Conservation (phyloP, 768 basidiomycete species). For the Trametes punicea region DNA sequence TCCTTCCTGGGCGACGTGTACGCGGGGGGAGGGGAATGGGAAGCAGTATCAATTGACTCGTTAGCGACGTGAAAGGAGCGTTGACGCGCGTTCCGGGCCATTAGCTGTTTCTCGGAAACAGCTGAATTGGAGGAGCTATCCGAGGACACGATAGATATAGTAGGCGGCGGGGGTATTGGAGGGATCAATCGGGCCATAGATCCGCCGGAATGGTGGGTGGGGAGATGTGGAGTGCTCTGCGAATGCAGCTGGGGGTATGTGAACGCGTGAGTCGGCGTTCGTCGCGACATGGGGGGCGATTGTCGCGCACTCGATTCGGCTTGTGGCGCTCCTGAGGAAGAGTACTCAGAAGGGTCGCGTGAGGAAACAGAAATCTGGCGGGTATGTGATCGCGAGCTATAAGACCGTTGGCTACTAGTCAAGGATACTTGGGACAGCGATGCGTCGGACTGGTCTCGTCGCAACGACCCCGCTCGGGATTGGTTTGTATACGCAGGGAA, state of each 20-base stretch:
- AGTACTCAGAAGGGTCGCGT: conserved; percentile 12
- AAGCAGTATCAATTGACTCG: conserved; percentile 28
- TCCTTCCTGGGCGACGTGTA: conserved; percentile 33
- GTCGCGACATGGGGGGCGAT: conserved; percentile 6
- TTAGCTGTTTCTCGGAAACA: conserved; percentile 20
- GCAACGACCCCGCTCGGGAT: conserved; percentile 3
- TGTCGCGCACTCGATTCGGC: not conserved
- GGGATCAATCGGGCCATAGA: conserved; percentile 11
- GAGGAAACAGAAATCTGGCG: conserved; percentile 15
- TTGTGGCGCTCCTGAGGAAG: not conserved
- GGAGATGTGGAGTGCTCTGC: conserved; percentile 14
- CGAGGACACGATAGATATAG: conserved; percentile 12
- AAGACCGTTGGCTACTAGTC: conserved; percentile 13
- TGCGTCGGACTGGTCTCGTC: conserved; percentile 19
- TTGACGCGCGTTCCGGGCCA: conserved; percentile 36
- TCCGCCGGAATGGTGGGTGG: conserved; percentile 6
- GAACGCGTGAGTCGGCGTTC: conserved; percentile 14
- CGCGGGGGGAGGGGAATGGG: conserved; percentile 45
- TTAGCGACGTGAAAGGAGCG: conserved; percentile 44
- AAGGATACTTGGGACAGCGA: conserved; percentile 21
- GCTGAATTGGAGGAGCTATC: conserved; percentile 17
- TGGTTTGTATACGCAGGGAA: conserved; percentile 1
- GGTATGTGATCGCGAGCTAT: conserved; percentile 12
- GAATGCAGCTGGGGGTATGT: conserved; percentile 15
- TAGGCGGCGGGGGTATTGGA: conserved; percentile 9